These are phyloP conservation scores for Aspergillus chevalieri DNA, from an alignment of 2,329 filamentous ascomycete genomes.

Conservation along the genomic window DNA sequence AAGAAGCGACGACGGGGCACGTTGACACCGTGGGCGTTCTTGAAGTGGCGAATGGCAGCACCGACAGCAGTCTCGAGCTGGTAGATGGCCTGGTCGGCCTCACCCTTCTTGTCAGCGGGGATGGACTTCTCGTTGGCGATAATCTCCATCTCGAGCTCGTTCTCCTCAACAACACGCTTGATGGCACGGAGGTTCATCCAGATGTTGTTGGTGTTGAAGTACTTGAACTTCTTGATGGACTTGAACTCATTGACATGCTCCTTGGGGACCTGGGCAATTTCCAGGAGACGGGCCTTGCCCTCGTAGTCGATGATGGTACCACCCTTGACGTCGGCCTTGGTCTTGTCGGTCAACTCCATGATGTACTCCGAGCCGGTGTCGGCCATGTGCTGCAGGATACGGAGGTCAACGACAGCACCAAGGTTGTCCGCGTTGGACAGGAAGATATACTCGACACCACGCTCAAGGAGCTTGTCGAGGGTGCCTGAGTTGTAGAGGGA, in stretches of 20 bases:
- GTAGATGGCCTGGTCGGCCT: conserved; percentile 93
- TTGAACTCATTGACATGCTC: conserved; percentile 99
- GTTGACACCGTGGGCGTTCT: conserved; percentile 97
- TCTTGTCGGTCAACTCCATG: conserved; percentile 99
- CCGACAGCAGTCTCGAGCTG: conserved; percentile 98
- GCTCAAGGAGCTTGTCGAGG: conserved; percentile 89
- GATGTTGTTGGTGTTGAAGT: conserved; percentile 99
- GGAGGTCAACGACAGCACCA: conserved; percentile 93
- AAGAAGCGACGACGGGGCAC: conserved; percentile 96
- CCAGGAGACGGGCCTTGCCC: conserved; percentile 88
- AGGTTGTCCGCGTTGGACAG: conserved; percentile 98
- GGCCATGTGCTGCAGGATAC: conserved; percentile 98
- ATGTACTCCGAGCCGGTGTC: conserved; percentile 97
- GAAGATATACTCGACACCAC: conserved; percentile 97
- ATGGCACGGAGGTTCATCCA: conserved; percentile 98
- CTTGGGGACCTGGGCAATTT: conserved; percentile 99
- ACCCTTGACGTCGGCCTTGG: conserved; percentile 99
- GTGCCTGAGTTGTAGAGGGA: conserved; percentile 99
- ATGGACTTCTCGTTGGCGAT: conserved; percentile 99
- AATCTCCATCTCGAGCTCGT: conserved; percentile 98
- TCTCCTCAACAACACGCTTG: conserved; percentile 97
- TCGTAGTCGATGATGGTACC: conserved; percentile 99
- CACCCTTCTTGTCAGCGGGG: conserved; percentile 98
- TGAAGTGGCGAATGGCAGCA: conserved; percentile 97
- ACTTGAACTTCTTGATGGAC: conserved; percentile 99